These are phyloP conservation scores for Gnetum montanum DNA, from an alignment of 75 land plant genomes.

Conservation along the genomic window DNA sequence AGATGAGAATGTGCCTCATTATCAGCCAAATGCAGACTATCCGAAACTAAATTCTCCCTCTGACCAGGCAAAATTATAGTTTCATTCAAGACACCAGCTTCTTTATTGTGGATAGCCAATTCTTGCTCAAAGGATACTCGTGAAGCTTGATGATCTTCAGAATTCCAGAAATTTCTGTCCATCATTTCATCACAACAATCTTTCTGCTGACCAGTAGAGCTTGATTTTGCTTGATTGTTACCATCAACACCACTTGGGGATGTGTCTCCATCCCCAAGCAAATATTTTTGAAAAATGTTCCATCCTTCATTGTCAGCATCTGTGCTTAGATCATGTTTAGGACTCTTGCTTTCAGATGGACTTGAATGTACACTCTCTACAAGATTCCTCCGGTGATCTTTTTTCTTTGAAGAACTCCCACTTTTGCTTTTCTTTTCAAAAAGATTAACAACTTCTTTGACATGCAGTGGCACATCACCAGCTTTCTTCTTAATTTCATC, in stretches of 20 bases:
- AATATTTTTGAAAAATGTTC: conserved; percentile 4
- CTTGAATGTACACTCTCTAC: conserved; percentile 5
- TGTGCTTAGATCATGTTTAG: conserved; percentile 15
- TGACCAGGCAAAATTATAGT: conserved; percentile 3
- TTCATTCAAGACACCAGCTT: neutral
- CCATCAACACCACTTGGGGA: neutral
- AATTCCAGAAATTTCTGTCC: neutral
- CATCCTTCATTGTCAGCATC: conserved; percentile 13
- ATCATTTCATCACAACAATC: neutral
- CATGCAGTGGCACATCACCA: conserved; percentile 13
- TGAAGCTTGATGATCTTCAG: neutral
- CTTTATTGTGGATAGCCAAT: conserved; percentile 1
- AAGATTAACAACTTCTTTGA: conserved; percentile 21
- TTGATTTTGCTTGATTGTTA: neutral
- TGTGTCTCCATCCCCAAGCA: neutral
- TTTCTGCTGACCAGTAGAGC: neutral
- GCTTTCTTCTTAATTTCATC: conserved; percentile 7
- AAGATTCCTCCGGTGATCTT: conserved; percentile 12
- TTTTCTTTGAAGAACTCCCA: conserved; percentile 19
- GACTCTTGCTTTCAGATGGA: conserved; percentile 17
- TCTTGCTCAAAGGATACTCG: conserved; percentile 1
- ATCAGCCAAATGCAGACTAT: neutral
- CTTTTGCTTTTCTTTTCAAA: conserved; percentile 22
- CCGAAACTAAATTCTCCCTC: neutral
- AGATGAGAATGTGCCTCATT: neutral